phyloP scores from a whole-genome alignment of 2,329 filamentous ascomycete species.

The Cylindrodendrum hubeiense region DNA sequence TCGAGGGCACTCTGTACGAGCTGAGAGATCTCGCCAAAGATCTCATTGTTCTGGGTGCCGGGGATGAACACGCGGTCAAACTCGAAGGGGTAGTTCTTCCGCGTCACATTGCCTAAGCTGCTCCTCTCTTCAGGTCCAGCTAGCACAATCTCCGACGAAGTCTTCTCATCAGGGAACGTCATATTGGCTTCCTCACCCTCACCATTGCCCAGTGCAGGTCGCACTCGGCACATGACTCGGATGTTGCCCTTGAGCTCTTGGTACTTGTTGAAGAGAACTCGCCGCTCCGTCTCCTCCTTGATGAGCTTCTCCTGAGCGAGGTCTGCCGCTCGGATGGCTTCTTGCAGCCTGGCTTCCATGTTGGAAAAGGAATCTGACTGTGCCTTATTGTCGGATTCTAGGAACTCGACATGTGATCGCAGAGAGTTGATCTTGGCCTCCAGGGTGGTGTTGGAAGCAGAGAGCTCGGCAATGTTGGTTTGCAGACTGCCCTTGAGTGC shows the following conservation, averaged over 20 bases:
- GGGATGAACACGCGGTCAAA: conserved; percentile 96
- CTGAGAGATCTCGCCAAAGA: conserved; percentile 97
- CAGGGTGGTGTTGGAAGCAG: conserved; percentile 72
- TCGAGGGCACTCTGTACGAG: conserved; percentile 96
- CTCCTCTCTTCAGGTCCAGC: conserved; percentile 87
- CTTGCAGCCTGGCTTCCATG: conserved; percentile 84
- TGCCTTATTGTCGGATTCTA: conserved; percentile 90
- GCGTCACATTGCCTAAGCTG: conserved; percentile 79
- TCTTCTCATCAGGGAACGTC: conserved; percentile 83
- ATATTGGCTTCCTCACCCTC: conserved; percentile 80
- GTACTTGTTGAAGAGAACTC: conserved; percentile 96
- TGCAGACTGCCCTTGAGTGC: conserved; percentile 67
- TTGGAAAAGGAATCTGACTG: conserved; percentile 88
- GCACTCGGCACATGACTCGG: conserved; percentile 95
- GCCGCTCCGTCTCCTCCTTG: conserved; percentile 89
- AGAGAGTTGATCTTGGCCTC: conserved; percentile 83
- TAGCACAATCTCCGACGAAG: conserved; percentile 88
- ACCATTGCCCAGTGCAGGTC: conserved; percentile 72
- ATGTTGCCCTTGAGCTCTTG: conserved; percentile 99
- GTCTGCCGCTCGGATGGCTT: conserved; percentile 78
- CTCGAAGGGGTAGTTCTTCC: conserved; percentile 86
- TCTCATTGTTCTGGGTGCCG: conserved; percentile 80
- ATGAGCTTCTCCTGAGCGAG: conserved; percentile 84
- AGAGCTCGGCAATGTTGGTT: conserved; percentile 68
- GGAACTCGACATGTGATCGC: conserved; percentile 85